Percentiles rank a stretch among this genome's conserved stretches.
These are phyloP conservation scores for Holtermanniella nyarrowii DNA, from an alignment of 768 basidiomycete genomes.

Conservation along the genomic window DNA sequence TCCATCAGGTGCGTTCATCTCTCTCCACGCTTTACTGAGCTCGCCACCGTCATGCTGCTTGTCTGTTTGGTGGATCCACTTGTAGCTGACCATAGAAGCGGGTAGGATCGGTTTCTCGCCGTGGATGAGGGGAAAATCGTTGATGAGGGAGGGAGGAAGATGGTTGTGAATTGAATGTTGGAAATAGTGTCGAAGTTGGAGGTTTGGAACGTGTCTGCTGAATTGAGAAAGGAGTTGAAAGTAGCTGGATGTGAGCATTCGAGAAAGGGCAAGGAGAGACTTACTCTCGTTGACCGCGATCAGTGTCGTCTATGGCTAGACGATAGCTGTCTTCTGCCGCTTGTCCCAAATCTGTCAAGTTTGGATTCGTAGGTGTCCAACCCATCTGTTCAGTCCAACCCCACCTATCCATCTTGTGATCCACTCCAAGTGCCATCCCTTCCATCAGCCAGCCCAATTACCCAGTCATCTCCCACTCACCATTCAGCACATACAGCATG, in stretches of 20 bases:
- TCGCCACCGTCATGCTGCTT: conserved; percentile 10
- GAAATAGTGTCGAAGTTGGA: conserved; percentile 1
- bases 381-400: conserved; percentile 18
- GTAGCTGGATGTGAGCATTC: conserved; percentile 6
- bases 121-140: not conserved
- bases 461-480: too few relatives aligned
- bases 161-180: conserved; percentile 7
- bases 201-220: conserved; percentile 4
- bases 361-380: conserved; percentile 3
- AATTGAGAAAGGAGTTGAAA: conserved; percentile 12
- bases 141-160: conserved; percentile 4
- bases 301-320: conserved; percentile 5
- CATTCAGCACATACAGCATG: too few relatives aligned
- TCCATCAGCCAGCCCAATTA: too few relatives aligned
- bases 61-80: conserved; percentile 30
- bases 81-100: conserved; percentile 22
- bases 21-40: conserved; percentile 16
- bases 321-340: conserved; percentile 16
- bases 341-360: conserved; percentile 14
- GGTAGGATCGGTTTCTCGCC: not conserved
- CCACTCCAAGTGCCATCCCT: too few relatives aligned
- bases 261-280: too few relatives aligned
- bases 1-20: conserved; percentile 19
- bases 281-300: not conserved
- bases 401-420: conserved; percentile 5